These are phyloP conservation scores for Chlamydomonas eustigma DNA, from an alignment of 139 green algal species.

Conservation along the genomic window DNA sequence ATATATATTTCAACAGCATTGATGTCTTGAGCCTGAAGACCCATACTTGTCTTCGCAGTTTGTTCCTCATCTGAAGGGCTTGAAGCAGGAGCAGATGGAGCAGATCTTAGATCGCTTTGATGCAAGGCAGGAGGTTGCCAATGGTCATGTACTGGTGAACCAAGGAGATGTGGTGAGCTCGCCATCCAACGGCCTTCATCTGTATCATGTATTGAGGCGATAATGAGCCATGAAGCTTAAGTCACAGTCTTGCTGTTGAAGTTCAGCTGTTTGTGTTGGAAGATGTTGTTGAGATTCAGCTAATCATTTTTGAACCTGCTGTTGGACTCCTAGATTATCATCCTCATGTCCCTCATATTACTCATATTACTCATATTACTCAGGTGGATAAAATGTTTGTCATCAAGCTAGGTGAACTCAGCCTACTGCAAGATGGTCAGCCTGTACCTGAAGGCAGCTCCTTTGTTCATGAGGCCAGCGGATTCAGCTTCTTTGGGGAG, in stretches of 20 bases:
- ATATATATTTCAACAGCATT: too few relatives aligned
- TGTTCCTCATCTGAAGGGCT: conserved; percentile 28
- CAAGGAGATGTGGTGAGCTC: conserved; percentile 46
- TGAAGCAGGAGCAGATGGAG: conserved; percentile 66
- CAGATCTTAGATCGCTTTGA: conserved; percentile 64
- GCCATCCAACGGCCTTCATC: background rate
- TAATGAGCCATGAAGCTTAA: too few relatives aligned
- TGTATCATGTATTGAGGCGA: background rate
- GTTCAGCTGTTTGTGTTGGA: too few relatives aligned
- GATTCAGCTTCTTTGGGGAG: conserved; percentile 84
- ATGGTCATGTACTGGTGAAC: conserved; percentile 42
- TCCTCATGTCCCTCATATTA: too few relatives aligned
- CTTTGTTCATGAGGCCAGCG: conserved; percentile 58
- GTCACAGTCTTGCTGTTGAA: too few relatives aligned
- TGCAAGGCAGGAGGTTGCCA: conserved; percentile 45
- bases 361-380: too few relatives aligned
- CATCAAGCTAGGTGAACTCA: conserved; percentile 13
- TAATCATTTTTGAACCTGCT: too few relatives aligned
- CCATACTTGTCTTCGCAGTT: conserved; percentile 7
- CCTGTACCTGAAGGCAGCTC: background rate
- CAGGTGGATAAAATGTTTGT: conserved; percentile 11
- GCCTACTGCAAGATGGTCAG: conserved; percentile 6
- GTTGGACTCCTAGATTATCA: too few relatives aligned
- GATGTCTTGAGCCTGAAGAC: too few relatives aligned
- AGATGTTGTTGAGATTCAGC: too few relatives aligned